A percentile compares a stretch with the other conserved stretches of the same genome.
Conservation (phyloP, 352 stramenopile genomes). For the Saprolegnia diclina region DNA sequence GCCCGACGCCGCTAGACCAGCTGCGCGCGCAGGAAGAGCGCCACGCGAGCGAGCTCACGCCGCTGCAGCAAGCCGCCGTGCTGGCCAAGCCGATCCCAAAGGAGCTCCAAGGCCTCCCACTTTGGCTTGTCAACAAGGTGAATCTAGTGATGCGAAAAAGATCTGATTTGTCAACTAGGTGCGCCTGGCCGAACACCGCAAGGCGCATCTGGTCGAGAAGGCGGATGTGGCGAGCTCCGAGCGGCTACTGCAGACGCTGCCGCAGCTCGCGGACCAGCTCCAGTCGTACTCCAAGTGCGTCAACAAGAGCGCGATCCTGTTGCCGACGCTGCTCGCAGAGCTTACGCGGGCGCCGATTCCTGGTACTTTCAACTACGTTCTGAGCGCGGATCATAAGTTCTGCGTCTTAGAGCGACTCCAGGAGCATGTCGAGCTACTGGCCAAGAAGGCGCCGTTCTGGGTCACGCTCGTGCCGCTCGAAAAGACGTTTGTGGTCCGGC, state of each 20-base stretch:
- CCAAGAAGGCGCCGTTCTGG: constrained; percentile 68
- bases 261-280: constrained; percentile 67
- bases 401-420: constrained; percentile 40
- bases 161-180: constrained; percentile 28
- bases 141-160: background rate
- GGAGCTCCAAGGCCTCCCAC: constrained; percentile 58
- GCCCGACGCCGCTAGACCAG: constrained; percentile 19
- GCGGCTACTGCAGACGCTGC: constrained; percentile 52
- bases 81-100: constrained; percentile 57
- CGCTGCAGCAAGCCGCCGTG: constrained; percentile 27
- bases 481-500: constrained; percentile 17
- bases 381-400: background rate
- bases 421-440: constrained; percentile 63
- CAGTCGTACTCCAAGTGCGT: constrained; percentile 62
- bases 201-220: constrained; percentile 40
- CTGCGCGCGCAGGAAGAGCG: constrained; percentile 16
- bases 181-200: constrained; percentile 44
- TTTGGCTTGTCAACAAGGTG: constrained; percentile 71
- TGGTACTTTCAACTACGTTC: background rate
- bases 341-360: constrained; percentile 44
- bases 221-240: constrained; percentile 39
- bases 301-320: constrained; percentile 52
- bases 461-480: constrained; percentile 55
- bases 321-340: constrained; percentile 42
- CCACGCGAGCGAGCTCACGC: constrained; percentile 14